phyloP scores from a whole-genome alignment of 805 yeast species.

The Cyberlindnera maritima region DNA sequence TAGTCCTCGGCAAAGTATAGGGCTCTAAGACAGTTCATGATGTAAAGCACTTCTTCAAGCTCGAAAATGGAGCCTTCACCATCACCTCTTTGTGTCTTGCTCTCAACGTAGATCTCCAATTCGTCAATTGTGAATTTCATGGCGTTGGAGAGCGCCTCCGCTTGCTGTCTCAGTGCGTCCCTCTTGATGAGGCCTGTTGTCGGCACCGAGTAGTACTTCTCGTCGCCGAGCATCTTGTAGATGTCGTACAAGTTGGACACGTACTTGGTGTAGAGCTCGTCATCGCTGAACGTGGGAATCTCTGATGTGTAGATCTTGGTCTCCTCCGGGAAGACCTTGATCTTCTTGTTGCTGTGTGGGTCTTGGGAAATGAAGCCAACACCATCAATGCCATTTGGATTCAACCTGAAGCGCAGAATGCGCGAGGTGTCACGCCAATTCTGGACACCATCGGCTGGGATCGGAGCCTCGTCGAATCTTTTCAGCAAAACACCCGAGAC shows the following conservation, averaged over 20 bases:
- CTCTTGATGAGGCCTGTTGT: slow-evolving; percentile 38
- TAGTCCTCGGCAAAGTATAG: slow-evolving; percentile 39
- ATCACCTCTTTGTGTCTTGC: slow-evolving; percentile 31
- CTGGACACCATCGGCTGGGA: slow-evolving; percentile 30
- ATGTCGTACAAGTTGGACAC: slow-evolving; percentile 49
- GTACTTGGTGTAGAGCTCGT: slow-evolving; percentile 43
- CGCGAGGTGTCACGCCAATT: slow-evolving; percentile 35
- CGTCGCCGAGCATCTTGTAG: slow-evolving; percentile 48
- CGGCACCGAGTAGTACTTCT: slow-evolving; percentile 39
- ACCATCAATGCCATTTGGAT: slow-evolving; percentile 42
- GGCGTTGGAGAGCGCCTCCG: slow-evolving; percentile 34
- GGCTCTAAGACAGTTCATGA: slow-evolving; percentile 58
- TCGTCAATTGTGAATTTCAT: slow-evolving; percentile 33
- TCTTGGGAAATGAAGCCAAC: slow-evolving; percentile 37
- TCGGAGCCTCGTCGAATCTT: slow-evolving; percentile 34
- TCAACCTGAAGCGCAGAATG: slow-evolving; percentile 43
- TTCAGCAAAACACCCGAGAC: slow-evolving; percentile 29
- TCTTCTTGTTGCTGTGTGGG: slow-evolving; percentile 23
- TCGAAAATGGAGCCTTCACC: slow-evolving; percentile 32
- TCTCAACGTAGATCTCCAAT: slow-evolving; percentile 32
- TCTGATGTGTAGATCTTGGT: slow-evolving; percentile 42
- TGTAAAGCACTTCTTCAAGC: slow-evolving; percentile 44
- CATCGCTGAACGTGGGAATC: slow-evolving; percentile 38
- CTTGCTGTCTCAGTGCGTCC: slow-evolving; percentile 34
- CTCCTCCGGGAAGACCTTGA: slow-evolving; percentile 36